Base-by-base conservation (phyloP, 306 rosid genomes). In the Glycine tomentella region DNA sequence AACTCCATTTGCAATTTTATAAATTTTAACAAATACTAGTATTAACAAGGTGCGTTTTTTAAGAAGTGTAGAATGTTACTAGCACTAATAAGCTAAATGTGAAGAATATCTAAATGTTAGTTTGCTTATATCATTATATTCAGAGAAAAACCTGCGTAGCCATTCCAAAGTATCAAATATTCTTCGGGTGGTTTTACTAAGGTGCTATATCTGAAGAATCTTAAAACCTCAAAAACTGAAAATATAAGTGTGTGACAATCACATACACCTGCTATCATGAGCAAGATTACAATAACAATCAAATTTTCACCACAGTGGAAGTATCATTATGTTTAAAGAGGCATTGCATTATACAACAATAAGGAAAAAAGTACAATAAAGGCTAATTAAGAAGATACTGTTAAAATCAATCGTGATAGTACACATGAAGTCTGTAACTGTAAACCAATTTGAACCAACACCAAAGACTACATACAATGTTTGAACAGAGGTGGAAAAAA, bases 401-500 rank as follows among this genome's bases (percentile, higher is more conserved):
- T 62, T 69, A 36, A 79, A 72, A 72, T 57, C 75, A 80, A 80
- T 57, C 79, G 51, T 61, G 46, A 36, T 36, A 36, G 40, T 36
- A 36, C 40, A 36, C 40, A 36, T 36, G 40, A 36, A 36, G 40
- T 25, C 31, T 25, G 31, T 1, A 25, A 25, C 31, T 25, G 31
- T 25, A 25, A 25, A 25, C 55, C 71, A 68, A 68, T 72, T 72
- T 45, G 81, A 75, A 70, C 77, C 68, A 68, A 69, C 44, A 50
- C 45, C 65, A 86, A 59, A 38, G 44, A 74, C 82, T 38, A 84
- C 65, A 81, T 70, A 81, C 84, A 78, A 16, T 52, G 40, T 4
- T 36, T 36, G 73, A 74, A 46, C 57, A 77, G 31, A 44, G 69
- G 17, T 25, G 46, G 49, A 45, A 73, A 62, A 78, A 67, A 81